Conservation (phyloP, 805 yeast species). For the Candida maltosa region DNA sequence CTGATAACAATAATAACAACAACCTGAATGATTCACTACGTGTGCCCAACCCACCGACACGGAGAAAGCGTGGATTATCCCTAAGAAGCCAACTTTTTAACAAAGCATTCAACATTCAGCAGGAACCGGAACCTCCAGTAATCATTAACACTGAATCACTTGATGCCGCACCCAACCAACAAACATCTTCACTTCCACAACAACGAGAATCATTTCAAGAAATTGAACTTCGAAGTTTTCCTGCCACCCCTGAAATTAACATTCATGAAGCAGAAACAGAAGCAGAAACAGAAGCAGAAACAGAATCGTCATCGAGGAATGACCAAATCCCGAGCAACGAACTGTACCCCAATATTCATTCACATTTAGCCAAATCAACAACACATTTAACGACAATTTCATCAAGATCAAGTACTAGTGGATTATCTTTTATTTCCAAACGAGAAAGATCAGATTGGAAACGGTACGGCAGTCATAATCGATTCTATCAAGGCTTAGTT, state of each 20-base stretch:
- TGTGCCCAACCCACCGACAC: slow-evolving; percentile 15
- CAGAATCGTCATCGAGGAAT: neutral
- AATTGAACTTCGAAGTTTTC: too few relatives aligned
- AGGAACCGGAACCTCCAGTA: neutral
- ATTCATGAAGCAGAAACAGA: too few relatives aligned
- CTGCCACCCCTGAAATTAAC: too few relatives aligned
- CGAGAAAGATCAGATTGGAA: slow-evolving; percentile 11
- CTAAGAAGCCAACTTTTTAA: slow-evolving; percentile 64
- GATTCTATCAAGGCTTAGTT: slow-evolving; percentile 12
- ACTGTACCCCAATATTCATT: slow-evolving; percentile 3
- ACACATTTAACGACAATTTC: slow-evolving; percentile 18
- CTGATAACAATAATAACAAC: too few relatives aligned
- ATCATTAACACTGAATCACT: neutral
- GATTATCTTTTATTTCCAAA: slow-evolving; percentile 16
- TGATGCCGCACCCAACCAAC: too few relatives aligned
- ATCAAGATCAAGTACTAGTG: slow-evolving; percentile 13
- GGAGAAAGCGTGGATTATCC: slow-evolving; percentile 63
- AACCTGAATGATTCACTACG: slow-evolving; percentile 2
- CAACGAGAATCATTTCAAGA: neutral
- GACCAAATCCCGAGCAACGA: neutral
- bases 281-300: neutral
- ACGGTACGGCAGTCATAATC: slow-evolving; percentile 11
- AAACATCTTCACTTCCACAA: neutral
- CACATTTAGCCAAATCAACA: slow-evolving; percentile 18
- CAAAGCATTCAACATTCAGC: slow-evolving; percentile 23